Evolutionary conservation across 257 asterid genomes (phyloP).

Genomic region (Plantago major): DNA sequence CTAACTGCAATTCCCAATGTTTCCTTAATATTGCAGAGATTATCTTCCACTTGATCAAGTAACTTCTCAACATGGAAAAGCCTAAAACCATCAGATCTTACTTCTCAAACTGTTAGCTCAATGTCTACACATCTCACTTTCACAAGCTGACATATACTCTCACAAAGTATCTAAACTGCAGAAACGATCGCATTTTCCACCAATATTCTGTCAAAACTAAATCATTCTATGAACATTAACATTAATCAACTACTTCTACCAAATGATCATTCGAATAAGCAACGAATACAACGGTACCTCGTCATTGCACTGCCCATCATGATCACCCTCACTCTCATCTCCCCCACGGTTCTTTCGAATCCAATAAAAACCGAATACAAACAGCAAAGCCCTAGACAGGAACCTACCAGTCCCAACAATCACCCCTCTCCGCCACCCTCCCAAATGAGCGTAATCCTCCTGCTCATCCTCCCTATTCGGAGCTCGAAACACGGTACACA

Average conservation of each 20-base stretch:
- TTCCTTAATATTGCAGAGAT: too few species aligned
- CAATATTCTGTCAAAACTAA: not conserved
- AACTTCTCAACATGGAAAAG: not conserved
- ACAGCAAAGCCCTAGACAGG: conserved; percentile 61
- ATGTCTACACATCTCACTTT: not conserved
- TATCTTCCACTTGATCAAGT: too few species aligned
- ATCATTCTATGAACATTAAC: not conserved
- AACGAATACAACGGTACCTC: not conserved
- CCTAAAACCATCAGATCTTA: not conserved
- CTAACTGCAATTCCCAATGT: too few species aligned
- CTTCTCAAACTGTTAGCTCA: not conserved
- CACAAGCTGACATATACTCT: not conserved
- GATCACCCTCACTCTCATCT: conserved; percentile 8
- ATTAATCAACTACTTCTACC: not conserved
- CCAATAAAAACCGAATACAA: conserved; percentile 83
- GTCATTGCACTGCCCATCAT: conserved; percentile 33
- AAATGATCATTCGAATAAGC: not conserved
- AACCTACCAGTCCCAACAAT: conserved; percentile 63
- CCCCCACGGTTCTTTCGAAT: conserved; percentile 32
- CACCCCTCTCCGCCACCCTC: conserved; percentile 84
- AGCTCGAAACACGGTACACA: conserved; percentile 62
- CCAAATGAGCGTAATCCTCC: conserved; percentile 88
- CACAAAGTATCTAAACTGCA: not conserved
- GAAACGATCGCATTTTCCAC: not conserved
- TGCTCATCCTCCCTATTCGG: conserved; percentile 82